Evolutionary conservation across 345 rosid species (phyloP).

Genomic region (Ricinus communis): DNA sequence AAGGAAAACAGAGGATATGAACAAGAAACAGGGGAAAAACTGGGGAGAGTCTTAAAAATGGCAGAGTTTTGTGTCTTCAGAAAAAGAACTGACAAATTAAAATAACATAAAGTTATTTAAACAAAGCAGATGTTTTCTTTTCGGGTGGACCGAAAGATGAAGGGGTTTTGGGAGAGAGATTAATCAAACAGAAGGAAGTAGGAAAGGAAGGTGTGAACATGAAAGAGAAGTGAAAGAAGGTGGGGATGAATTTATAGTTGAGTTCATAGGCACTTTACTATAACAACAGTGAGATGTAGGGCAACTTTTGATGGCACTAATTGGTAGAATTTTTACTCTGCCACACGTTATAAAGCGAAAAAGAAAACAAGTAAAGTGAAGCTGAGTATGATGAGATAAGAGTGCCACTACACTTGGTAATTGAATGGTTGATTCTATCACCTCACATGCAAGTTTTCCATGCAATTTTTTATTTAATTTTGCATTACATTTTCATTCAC

Average conservation of each 20-base stretch:
- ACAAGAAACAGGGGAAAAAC: conserved; percentile 22
- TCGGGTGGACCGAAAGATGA: background rate
- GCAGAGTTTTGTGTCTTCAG: background rate
- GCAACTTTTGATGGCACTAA: conserved; percentile 17
- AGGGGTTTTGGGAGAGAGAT: too few species aligned
- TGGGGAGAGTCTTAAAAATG: conserved; percentile 9
- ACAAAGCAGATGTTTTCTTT: background rate
- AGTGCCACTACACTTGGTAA: background rate
- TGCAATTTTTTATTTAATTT: too few species aligned
- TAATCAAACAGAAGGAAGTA: background rate
- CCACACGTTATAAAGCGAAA: conserved; percentile 25
- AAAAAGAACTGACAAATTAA: background rate
- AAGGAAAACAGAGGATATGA: conserved; percentile 7
- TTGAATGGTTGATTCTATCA: background rate
- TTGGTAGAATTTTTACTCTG: conserved; percentile 1
- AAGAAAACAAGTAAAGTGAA: background rate
- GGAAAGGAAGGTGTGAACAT: conserved; percentile 11
- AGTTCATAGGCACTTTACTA: background rate
- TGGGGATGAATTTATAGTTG: conserved; percentile 39
- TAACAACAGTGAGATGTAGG: background rate
- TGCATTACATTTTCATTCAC: too few species aligned
- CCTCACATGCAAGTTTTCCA: too few species aligned
- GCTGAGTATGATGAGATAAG: background rate
- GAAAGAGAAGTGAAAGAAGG: conserved; percentile 32
- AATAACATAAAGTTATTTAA: background rate